phyloP scores from a whole-genome alignment of 257 asterid genomes.

The Cruciata laevipes region DNA sequence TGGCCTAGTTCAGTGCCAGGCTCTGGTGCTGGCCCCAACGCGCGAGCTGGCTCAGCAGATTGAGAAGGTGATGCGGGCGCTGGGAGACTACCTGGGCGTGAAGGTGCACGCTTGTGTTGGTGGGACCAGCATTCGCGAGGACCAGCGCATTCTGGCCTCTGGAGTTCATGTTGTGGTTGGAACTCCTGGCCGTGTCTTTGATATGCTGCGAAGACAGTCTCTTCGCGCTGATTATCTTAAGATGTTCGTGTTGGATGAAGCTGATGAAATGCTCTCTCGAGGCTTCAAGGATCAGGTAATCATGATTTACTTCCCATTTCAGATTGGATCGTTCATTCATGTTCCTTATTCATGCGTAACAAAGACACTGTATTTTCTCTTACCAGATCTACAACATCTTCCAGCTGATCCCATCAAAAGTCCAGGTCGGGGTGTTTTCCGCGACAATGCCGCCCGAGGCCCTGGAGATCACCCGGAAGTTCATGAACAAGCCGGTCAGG shows the following conservation, averaged over 20 bases:
- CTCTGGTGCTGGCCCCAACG: constrained; percentile 43
- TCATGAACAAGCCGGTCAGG: constrained; percentile 45
- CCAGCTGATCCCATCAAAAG: constrained; percentile 44
- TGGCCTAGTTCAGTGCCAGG: constrained; percentile 34
- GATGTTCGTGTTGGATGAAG: constrained; percentile 45
- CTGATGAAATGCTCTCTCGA: constrained; percentile 50
- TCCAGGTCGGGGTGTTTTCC: constrained; percentile 44
- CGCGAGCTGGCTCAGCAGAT: constrained; percentile 50
- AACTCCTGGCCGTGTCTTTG: constrained; percentile 45
- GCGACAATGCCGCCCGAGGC: constrained; percentile 55
- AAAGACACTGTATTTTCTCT: not conserved
- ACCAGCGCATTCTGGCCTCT: constrained; percentile 39
- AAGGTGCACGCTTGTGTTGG: constrained; percentile 51
- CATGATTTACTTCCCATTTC: not conserved
- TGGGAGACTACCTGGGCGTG: constrained; percentile 48
- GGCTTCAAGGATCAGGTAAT: constrained; percentile 44
- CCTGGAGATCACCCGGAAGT: constrained; percentile 43
- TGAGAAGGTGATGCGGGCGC: constrained; percentile 53
- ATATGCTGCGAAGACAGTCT: constrained; percentile 39
- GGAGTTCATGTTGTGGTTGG: constrained; percentile 48
- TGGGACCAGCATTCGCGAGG: constrained; percentile 43
- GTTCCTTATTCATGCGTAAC: not conserved
- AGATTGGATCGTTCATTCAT: not conserved
- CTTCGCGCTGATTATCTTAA: constrained; percentile 40
- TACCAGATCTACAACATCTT: constrained; percentile 38